These are phyloP conservation scores for Penstemon eatonii DNA, from an alignment of 257 asterid genomes.

Conservation along the genomic window DNA sequence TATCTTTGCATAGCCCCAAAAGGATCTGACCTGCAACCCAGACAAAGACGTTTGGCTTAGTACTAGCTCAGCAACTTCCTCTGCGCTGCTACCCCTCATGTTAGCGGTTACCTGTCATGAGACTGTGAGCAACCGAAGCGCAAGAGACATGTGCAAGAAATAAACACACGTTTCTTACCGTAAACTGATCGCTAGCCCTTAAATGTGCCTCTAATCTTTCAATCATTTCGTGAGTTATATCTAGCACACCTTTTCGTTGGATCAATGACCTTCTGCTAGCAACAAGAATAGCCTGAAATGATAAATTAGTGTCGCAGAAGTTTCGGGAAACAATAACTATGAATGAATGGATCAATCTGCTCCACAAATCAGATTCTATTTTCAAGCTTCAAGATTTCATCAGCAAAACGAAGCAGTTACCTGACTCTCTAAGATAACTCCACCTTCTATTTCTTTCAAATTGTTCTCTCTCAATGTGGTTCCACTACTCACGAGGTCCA, in stretches of 20 bases:
- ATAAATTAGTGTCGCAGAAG: slow-evolving; percentile 26
- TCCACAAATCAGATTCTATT: slow-evolving; percentile 2
- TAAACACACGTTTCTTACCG: slow-evolving; percentile 47
- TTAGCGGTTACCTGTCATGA: slow-evolving; percentile 80
- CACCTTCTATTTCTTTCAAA: slow-evolving; percentile 93
- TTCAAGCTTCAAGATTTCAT: slow-evolving; percentile 13
- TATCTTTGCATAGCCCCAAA: background rate
- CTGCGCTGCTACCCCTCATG: slow-evolving; percentile 91
- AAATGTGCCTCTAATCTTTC: slow-evolving; percentile 97
- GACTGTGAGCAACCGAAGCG: slow-evolving; percentile 26
- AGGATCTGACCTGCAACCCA: slow-evolving; percentile 79
- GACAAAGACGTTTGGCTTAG: slow-evolving; percentile 77
- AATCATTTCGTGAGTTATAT: slow-evolving; percentile 89
- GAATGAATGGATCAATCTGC: slow-evolving; percentile 8
- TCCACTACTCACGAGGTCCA: slow-evolving; percentile 99
- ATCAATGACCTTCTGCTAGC: slow-evolving; percentile 87
- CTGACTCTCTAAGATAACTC: slow-evolving; percentile 91
- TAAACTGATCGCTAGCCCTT: slow-evolving; percentile 83
- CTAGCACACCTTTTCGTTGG: slow-evolving; percentile 75
- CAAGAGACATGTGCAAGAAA: slow-evolving; percentile 8
- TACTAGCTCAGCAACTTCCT: slow-evolving; percentile 89
- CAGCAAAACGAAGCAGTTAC: slow-evolving; percentile 39
- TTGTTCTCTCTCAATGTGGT: slow-evolving; percentile 90
- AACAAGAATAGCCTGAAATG: slow-evolving; percentile 80
- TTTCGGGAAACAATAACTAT: slow-evolving; percentile 15